phyloP scores from a whole-genome alignment of 345 rosid species.

The Cardiospermum halicacabum region DNA sequence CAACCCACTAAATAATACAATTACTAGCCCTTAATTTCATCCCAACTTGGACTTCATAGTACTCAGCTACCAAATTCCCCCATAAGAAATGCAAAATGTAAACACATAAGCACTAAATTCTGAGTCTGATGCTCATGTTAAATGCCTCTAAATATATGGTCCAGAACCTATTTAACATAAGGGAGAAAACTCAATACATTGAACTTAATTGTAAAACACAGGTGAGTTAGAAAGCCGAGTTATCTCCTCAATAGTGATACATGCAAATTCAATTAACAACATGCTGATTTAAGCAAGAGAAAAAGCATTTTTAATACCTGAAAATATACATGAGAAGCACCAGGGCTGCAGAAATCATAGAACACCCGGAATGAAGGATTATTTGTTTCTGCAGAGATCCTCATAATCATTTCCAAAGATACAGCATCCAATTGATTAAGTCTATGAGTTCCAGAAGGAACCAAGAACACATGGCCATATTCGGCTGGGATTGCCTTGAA shows the following conservation, averaged over 20 bases:
- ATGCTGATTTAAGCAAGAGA: background rate
- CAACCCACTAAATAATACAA: background rate
- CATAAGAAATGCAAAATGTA: slow-evolving; percentile 5
- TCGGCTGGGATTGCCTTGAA: slow-evolving; percentile 30
- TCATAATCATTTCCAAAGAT: slow-evolving; percentile 23
- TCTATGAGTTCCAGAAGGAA: slow-evolving; percentile 23
- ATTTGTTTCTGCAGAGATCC: slow-evolving; percentile 30
- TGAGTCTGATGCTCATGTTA: background rate
- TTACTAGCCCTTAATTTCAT: background rate
- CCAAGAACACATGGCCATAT: slow-evolving; percentile 35
- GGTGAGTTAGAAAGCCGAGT: background rate
- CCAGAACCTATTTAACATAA: background rate
- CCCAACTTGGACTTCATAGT: background rate
- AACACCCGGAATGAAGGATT: slow-evolving; percentile 25
- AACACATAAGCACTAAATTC: background rate
- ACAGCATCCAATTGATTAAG: slow-evolving; percentile 20
- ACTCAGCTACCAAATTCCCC: background rate
- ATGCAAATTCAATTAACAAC: background rate
- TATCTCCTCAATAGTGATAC: background rate
- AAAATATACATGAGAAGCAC: slow-evolving; percentile 18
- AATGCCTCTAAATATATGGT: background rate
- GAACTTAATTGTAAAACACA: background rate
- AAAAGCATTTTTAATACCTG: slow-evolving; percentile 22
- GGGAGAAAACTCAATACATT: background rate
- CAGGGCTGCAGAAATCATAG: slow-evolving; percentile 19